Percentiles rank a stretch among this genome's conserved stretches.
These are phyloP conservation scores for Phytophthora uliginosa DNA, from an alignment of 352 stramenopile genomes.

Conservation along the genomic window DNA sequence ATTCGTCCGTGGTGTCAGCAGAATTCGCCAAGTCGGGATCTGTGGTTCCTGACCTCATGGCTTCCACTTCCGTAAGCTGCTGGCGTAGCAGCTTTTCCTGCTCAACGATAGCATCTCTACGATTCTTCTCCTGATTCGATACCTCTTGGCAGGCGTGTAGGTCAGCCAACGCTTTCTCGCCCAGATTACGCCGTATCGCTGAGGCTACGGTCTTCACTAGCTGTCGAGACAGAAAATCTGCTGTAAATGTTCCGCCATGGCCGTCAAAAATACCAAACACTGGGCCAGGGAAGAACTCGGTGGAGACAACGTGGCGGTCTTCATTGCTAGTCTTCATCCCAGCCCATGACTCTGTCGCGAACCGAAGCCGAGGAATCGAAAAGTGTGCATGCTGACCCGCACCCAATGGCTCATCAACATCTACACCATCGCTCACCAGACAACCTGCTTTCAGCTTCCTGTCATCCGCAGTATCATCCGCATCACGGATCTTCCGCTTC, in stretches of 20 bases:
- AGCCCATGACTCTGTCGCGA: conserved; percentile 64
- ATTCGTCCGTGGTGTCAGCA: conserved; percentile 13
- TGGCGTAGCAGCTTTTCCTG: conserved; percentile 40
- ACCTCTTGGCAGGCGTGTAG: conserved; percentile 24
- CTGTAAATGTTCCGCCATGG: conserved; percentile 63
- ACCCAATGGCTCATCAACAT: conserved; percentile 1
- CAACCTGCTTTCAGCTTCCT: conserved; percentile 12
- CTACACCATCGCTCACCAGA: neutral
- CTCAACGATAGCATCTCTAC: conserved; percentile 39
- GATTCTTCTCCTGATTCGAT: conserved; percentile 32
- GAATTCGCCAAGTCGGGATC: neutral
- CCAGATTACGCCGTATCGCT: conserved; percentile 41
- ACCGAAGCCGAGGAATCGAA: conserved; percentile 46
- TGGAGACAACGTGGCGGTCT: conserved; percentile 50
- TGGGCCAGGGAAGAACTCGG: conserved; percentile 52
- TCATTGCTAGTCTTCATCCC: conserved; percentile 70
- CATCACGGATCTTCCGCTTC: conserved; percentile 46
- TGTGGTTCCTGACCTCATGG: conserved; percentile 7
- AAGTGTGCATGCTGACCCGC: conserved; percentile 8
- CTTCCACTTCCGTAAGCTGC: conserved; percentile 43
- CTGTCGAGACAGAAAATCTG: conserved; percentile 53
- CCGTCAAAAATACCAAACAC: conserved; percentile 75
- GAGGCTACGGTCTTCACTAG: conserved; percentile 49
- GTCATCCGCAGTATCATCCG: conserved; percentile 25
- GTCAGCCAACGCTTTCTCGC: conserved; percentile 25